Evolutionary conservation across 805 yeast genomes (phyloP).

Genomic region (Starmerella bombicola): DNA sequence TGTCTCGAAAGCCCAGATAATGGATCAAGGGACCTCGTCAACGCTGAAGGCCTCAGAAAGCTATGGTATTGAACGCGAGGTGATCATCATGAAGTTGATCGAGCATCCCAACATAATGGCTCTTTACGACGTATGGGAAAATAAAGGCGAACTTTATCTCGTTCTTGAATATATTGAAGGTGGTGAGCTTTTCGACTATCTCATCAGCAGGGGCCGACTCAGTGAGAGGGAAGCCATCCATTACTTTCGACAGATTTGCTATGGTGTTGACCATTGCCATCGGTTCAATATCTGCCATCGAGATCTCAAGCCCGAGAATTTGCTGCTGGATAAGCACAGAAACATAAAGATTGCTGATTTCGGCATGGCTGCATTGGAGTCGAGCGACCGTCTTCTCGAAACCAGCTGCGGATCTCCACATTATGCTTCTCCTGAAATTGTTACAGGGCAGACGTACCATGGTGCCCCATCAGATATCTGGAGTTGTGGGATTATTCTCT

Average conservation of each 20-base stretch:
- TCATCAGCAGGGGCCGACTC: constrained; percentile 76
- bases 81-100: constrained; percentile 88
- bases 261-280: constrained; percentile 75
- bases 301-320: constrained; percentile 72
- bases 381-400: constrained; percentile 66
- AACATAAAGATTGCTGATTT: constrained; percentile 95
- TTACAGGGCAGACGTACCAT: constrained; percentile 86
- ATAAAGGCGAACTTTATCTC: constrained; percentile 77
- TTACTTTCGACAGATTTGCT: constrained; percentile 76
- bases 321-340: constrained; percentile 64
- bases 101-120: constrained; percentile 91
- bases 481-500: constrained; percentile 94
- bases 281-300: constrained; percentile 80
- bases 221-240: constrained; percentile 82
- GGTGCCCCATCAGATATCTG: constrained; percentile 96
- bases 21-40: constrained; percentile 3
- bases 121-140: constrained; percentile 95
- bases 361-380: constrained; percentile 97
- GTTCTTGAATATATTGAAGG: constrained; percentile 94
- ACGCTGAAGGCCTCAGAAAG: constrained; percentile 32
- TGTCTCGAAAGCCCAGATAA: constrained; percentile 69
- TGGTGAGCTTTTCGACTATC: constrained; percentile 86
- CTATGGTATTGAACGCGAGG: constrained; percentile 93
- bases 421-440: constrained; percentile 96
- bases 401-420: constrained; percentile 98